Evolutionary conservation across 768 basidiomycete genomes (phyloP), one percentile per base, ranked within the genome.

Genomic region (Cystofilobasidium bisporidii): DNA sequence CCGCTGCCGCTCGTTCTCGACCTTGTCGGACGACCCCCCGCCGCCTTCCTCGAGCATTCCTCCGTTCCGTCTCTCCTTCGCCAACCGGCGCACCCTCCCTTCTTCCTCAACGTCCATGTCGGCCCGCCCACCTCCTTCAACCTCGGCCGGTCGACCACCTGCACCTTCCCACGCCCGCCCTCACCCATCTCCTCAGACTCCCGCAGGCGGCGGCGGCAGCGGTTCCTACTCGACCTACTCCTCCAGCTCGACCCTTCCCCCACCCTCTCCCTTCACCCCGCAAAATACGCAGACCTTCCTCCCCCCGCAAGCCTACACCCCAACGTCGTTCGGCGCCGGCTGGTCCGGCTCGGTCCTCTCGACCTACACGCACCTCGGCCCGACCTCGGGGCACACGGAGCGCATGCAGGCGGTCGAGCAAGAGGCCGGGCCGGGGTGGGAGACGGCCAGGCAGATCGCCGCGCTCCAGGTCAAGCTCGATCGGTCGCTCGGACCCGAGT

Each of bases 401-500:
- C 55, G 28, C 36, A 30, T 33, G 55, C 45, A 58, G 38, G 40
- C 26, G 5, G 24, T 24, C 33, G 60, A 61, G 38, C 12, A 8
- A 14, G 41, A 24, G 4, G 26, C 38, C 9, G n/a, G 5, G 2
- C 68, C 68, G 3, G 59, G 63, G 15, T 63, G 45, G 33, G 68
- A 84, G 56, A 85, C 85, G 0, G 82, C 84, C 2, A 79, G 80
- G 63, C 85, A 84, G 72, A 83, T 91, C 50, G 87, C 85, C 8
- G 75, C 81, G 0, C 79, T 96, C 1, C 91, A 94, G 74, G 84
- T 82, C 17, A 88, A 91, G 75, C 81, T 99, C 36, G 82, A 87
- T 73, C 86, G 86, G 77, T 89, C 87, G 72, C 85, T 99, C 24
- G 96, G 96, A 2, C 96, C 96, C 1, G 96, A 98, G 78, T 96